These are phyloP conservation scores for Bryoglossum gracile DNA, from an alignment of 495 filamentous ascomycete genomes.

Conservation along the genomic window DNA sequence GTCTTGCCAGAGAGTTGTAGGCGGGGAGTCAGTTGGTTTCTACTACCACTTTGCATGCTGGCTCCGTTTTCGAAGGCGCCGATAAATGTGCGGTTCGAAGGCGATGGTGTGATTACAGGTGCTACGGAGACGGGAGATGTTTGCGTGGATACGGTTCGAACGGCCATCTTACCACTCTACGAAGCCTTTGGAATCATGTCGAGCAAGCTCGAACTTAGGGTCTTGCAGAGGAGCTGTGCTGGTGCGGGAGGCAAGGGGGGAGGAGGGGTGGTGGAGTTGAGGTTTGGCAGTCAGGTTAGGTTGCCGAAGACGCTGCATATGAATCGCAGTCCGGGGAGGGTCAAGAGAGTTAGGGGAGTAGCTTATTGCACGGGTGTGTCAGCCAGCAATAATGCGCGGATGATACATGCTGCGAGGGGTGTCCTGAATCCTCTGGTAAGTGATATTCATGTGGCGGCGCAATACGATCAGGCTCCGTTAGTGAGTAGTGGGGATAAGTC, in stretches of 20 bases:
- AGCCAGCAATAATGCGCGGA: slow-evolving; percentile 84
- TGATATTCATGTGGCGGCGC: slow-evolving; percentile 71
- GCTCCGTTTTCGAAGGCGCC: slow-evolving; percentile 88
- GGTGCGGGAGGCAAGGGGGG: slow-evolving; percentile 67
- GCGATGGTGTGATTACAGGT: slow-evolving; percentile 88
- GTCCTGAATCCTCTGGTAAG: slow-evolving; percentile 77
- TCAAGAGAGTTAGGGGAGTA: slow-evolving; percentile 85
- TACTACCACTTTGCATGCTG: slow-evolving; percentile 80
- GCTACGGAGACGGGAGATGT: slow-evolving; percentile 76
- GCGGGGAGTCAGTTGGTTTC: slow-evolving; percentile 85
- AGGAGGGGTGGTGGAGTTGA: slow-evolving; percentile 84
- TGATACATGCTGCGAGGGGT: slow-evolving; percentile 86
- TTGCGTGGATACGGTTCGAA: slow-evolving; percentile 85
- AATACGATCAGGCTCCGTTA: slow-evolving; percentile 65
- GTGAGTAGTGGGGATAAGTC: slow-evolving; percentile 54
- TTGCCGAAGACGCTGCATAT: slow-evolving; percentile 93
- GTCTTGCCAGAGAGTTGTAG: slow-evolving; percentile 65
- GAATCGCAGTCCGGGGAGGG: slow-evolving; percentile 65
- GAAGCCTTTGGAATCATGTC: slow-evolving; percentile 77
- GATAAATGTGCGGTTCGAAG: slow-evolving; percentile 81
- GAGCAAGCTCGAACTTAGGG: slow-evolving; percentile 78
- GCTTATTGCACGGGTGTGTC: slow-evolving; percentile 87
- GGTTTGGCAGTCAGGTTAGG: slow-evolving; percentile 86
- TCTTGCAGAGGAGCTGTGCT: slow-evolving; percentile 69
- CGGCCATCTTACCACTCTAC: slow-evolving; percentile 83